Base-by-base conservation (phyloP, 2,329 filamentous ascomycete genomes). In the Xylaria sp. region DNA sequence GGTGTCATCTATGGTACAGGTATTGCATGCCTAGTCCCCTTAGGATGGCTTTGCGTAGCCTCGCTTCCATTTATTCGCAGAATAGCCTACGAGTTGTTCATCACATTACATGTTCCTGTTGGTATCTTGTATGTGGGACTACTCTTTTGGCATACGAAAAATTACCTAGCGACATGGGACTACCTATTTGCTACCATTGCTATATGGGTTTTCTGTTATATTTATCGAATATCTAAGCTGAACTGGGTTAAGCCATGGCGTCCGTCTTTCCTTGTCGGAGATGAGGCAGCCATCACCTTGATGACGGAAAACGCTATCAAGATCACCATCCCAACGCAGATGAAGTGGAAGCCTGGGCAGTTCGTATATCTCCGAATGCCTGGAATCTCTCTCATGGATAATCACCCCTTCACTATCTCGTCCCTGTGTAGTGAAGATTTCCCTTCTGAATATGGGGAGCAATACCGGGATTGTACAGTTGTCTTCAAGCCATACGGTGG, bases 361-460 rank as follows among this genome's bases (percentile, higher is more conserved):
- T 97, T 96, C 73, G 92, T 97, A 20, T 98, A 97, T 77, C 85
- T 98, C 22, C 89, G 95, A 59, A 97, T 98, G 90, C 95, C 95
- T 0, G 93, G 93, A 1, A 94, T 98, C 72, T 94, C 94, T 0
- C 79, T 96, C 1, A 89, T 97, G 65, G 93, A 97, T 72, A 97
- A 97, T 73, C 96, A 98, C 73, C 95, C 95, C 0, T 98, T 98
- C 77, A 98, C 96, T 0, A 94, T 98, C 61, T 90, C 95, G 1
- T 97, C 94, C 0, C 85, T 97, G 7, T 97, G 94, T 80, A 96
- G 92, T 76, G 92, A 96, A 50, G 94, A 97, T 76, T 97, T 97
- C 68, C 93, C 94, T 0, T 97, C 94, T 0, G 91, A 93, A 65
- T 97, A 97, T 73, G 94, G 94, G 31, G 91, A 96, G 72, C 85